A percentile compares a stretch with the other conserved stretches of the same genome.
Evolutionary conservation across 331 rosid genomes (phyloP).

Genomic region (Cydonia oblonga): DNA sequence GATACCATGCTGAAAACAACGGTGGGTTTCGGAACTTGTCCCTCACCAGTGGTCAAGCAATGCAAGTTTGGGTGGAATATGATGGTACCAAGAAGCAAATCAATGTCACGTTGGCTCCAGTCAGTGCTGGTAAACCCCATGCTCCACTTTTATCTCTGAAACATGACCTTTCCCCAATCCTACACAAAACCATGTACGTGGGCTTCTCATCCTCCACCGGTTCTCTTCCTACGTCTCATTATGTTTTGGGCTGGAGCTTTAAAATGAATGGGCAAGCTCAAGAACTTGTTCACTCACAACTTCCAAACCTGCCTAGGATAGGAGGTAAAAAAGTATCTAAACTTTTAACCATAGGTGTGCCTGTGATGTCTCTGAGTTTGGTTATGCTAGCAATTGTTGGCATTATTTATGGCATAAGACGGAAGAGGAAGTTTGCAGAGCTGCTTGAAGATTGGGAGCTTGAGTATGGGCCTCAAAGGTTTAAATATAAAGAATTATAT

Average conservation of each 20-base stretch:
- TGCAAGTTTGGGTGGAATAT: conserved; percentile 32
- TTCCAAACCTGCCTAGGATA: conserved; percentile 13
- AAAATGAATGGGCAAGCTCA: conserved; percentile 15
- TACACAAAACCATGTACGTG: conserved; percentile 11
- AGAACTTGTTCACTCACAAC: conserved; percentile 7
- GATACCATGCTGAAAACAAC: background rate
- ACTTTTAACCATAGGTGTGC: conserved; percentile 10
- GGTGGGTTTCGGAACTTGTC: background rate
- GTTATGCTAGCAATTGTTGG: background rate
- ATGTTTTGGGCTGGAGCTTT: conserved; percentile 33
- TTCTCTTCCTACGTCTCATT: background rate
- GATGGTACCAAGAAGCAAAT: conserved; percentile 8
- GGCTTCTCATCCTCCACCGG: conserved; percentile 30
- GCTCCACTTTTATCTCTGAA: conserved; percentile 17
- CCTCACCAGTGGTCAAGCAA: conserved; percentile 13
- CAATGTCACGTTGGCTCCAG: conserved; percentile 19
- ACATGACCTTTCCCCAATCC: conserved; percentile 15
- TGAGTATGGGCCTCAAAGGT: conserved; percentile 31
- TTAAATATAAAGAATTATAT: conserved; percentile 22
- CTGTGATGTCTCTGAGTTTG: background rate
- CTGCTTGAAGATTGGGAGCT: conserved; percentile 37
- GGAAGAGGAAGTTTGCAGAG: conserved; percentile 23
- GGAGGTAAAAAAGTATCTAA: background rate
- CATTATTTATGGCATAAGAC: background rate
- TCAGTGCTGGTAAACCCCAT: conserved; percentile 7